Evolutionary conservation across 106 monocot genomes (phyloP), one percentile per base, ranked within the genome.

Genomic region (Hemerocallis citrina): DNA sequence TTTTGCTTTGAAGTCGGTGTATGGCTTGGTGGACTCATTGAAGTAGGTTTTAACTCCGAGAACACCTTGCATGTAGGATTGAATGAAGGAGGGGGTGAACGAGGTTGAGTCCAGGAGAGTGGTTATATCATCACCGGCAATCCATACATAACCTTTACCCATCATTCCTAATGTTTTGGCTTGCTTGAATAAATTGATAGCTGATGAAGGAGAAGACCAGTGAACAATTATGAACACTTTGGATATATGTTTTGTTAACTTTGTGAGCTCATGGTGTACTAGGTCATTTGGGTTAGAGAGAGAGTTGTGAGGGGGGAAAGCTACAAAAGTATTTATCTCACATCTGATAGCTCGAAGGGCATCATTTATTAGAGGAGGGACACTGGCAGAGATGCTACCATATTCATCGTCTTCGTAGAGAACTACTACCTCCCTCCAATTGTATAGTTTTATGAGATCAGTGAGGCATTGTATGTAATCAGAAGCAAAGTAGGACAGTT

Each of bases 11-110:
- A 55, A 55, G 31, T 29, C 55, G 14, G 11, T 21, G 55, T 31
- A 55, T 0, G 55, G 16, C 14, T 55, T 32, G 2, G 4, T 32
- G 11, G 29, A 30, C 31, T 68, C 19, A 7, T 68, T 56, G 10
- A 68, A 7, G 21, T 68, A 56, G 3, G 23, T 38, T 19, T n/a
- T 16, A 0, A 68, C 4, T 12, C 37, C 67, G 41, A 68, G 38
- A 3, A 57, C 39, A 21, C 67, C 67, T 68, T 68, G 67, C 67
- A 68, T 68, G 67, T 68, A 44, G 5, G 34, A 38, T 11, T 36
- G 57, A 3, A 57, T 57, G 32, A 55, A 68, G 23, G 67, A 68
- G 7, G 55, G 57, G 30, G 36, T 39, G 21, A 68, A 37, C 40
- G 40, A 35, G 55, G 56, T 37, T 6, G 57, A 68, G 57, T 56